These are phyloP conservation scores for Chrysosporium queenslandicum DNA, from an alignment of 2,329 filamentous ascomycete genomes.

Conservation along the genomic window DNA sequence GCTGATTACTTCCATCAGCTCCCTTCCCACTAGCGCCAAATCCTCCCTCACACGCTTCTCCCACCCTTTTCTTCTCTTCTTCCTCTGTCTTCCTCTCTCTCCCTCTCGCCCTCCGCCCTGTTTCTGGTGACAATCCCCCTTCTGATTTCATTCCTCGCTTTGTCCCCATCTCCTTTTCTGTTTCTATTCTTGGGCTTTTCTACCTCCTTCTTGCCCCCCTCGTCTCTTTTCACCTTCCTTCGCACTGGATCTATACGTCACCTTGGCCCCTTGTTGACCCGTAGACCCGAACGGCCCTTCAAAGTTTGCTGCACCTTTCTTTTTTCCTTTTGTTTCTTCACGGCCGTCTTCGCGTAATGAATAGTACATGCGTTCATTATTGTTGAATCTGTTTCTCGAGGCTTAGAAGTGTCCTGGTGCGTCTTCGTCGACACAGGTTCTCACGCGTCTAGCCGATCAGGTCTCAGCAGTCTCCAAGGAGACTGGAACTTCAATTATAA, in stretches of 20 bases:
- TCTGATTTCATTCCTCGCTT: constrained; percentile 2
- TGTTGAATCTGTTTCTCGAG: background rate
- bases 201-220: constrained; percentile 12
- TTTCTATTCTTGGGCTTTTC: constrained; percentile 12
- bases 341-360: background rate
- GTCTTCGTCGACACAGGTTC: too few relatives aligned
- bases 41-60: constrained; percentile 17
- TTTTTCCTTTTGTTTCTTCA: background rate
- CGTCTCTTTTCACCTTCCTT: constrained; percentile 14
- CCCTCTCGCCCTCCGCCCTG: constrained; percentile 11
- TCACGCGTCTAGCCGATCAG: background rate
- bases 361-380: background rate
- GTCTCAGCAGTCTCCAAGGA: background rate
- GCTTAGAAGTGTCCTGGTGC: background rate
- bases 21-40: constrained; percentile 21
- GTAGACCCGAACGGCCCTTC: background rate
- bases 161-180: background rate
- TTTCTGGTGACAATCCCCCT: constrained; percentile 10
- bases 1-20: constrained; percentile 13
- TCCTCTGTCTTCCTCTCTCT: constrained; percentile 9
- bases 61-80: constrained; percentile 8
- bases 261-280: constrained; percentile 2
- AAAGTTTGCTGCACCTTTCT: background rate
- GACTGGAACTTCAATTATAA: background rate
- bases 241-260: constrained; percentile 7